These are phyloP conservation scores for Cutaneotrichosporon mucoides DNA, from an alignment of 1,284 basidiomycete genomes.

Conservation along the genomic window DNA sequence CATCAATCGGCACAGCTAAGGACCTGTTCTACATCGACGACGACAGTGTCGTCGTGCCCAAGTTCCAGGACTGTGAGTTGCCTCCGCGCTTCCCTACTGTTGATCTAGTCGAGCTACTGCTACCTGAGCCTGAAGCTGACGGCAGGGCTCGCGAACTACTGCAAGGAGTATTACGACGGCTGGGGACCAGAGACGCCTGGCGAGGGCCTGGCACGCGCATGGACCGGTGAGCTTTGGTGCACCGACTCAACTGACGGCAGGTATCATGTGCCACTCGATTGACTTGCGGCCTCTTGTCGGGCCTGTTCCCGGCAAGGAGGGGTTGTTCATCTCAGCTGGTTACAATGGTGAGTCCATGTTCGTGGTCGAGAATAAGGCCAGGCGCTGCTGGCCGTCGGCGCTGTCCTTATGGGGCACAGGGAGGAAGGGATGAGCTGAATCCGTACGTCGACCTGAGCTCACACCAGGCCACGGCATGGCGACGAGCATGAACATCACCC, in stretches of 20 bases:
- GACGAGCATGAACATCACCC: conserved; percentile 22
- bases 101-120: too few species aligned
- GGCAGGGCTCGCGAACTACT: conserved; percentile 12
- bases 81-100: too few species aligned
- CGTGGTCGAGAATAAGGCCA: too few species aligned
- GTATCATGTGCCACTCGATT: conserved; percentile 27
- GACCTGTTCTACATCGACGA: conserved; percentile 15
- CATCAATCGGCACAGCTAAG: neutral
- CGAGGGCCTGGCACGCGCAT: conserved; percentile 27
- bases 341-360: conserved; percentile 2
- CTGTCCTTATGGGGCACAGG: too few species aligned
- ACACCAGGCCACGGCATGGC: conserved; percentile 22
- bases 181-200: conserved; percentile 26
- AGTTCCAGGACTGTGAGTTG: conserved; percentile 5
- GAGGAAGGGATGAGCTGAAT: too few species aligned
- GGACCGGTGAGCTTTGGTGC: conserved; percentile 21
- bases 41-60: conserved; percentile 14
- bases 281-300: conserved; percentile 30
- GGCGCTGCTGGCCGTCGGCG: too few species aligned
- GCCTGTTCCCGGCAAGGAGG: conserved; percentile 18
- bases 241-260: conserved; percentile 15
- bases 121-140: too few species aligned
- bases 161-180: conserved; percentile 19
- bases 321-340: conserved; percentile 17
- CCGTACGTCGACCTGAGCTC: neutral